These are phyloP conservation scores for Rutstroemia sp. DNA, from an alignment of 2,329 filamentous ascomycete species.

Conservation along the genomic window DNA sequence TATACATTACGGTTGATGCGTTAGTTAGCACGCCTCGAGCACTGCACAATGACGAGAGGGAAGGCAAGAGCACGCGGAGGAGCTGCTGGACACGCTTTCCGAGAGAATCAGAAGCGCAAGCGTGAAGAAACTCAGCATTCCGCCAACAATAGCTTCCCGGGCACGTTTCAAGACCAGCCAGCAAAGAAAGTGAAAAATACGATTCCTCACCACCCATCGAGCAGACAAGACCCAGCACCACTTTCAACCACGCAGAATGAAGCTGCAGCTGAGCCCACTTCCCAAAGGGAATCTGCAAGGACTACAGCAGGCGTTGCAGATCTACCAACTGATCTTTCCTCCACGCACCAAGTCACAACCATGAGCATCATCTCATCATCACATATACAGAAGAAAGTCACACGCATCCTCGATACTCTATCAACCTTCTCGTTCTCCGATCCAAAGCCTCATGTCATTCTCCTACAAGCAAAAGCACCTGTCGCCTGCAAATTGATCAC, in stretches of 20 bases:
- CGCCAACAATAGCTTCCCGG: conserved; percentile 3
- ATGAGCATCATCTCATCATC: conserved; percentile 53
- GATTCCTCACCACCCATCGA: not conserved
- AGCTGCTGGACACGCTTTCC: not conserved
- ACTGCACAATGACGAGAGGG: not conserved
- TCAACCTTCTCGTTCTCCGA: conserved; percentile 16
- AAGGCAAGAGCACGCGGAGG: not conserved
- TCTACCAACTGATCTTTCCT: conserved; percentile 23
- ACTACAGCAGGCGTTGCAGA: not conserved
- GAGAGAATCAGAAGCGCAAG: conserved; percentile 3
- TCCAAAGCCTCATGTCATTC: conserved; percentile 32
- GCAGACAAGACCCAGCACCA: not conserved
- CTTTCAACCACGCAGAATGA: not conserved
- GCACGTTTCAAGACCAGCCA: conserved; percentile 5
- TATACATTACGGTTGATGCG: not conserved
- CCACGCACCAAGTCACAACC: conserved; percentile 40
- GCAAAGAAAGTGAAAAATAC: conserved; percentile 3
- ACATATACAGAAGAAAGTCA: conserved; percentile 39
- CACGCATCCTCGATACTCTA: conserved; percentile 23
- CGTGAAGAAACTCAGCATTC: not conserved
- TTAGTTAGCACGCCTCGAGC: no score
- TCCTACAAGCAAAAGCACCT: conserved; percentile 32
- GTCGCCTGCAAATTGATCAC: conserved; percentile 58
- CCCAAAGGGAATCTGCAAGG: not conserved
- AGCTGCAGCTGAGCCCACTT: not conserved